These are phyloP conservation scores for Camellia lanceoleosa DNA, from an alignment of 148 eudicot genomes.

Conservation along the genomic window DNA sequence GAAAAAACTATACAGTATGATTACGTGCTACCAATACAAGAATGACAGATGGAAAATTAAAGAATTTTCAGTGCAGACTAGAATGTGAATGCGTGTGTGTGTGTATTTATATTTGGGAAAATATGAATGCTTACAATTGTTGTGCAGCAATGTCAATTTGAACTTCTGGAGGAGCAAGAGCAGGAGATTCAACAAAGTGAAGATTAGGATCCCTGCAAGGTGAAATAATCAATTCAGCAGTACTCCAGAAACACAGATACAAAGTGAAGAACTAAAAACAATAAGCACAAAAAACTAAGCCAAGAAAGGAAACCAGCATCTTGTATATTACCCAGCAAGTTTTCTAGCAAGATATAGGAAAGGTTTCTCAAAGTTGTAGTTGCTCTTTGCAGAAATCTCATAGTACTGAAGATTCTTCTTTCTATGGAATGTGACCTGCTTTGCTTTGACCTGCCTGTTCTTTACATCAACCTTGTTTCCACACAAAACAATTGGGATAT, in stretches of 20 bases:
- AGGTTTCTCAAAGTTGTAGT: slow-evolving; percentile 17
- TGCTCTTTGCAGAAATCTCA: slow-evolving; percentile 36
- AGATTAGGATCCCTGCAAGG: slow-evolving; percentile 21
- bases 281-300: too few species aligned
- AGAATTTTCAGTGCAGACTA: background rate
- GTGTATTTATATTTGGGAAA: background rate
- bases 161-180: slow-evolving; percentile 20
- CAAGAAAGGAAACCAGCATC: too few species aligned
- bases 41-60: background rate
- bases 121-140: slow-evolving; percentile 2
- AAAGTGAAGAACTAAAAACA: background rate
- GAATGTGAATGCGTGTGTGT: background rate
- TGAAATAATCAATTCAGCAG: background rate
- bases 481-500: slow-evolving; percentile 31
- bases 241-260: background rate
- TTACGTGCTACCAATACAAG: background rate
- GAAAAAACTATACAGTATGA: background rate
- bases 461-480: slow-evolving; percentile 22
- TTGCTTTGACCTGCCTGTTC: too few species aligned
- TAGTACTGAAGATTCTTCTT: slow-evolving; percentile 34
- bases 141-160: slow-evolving; percentile 26
- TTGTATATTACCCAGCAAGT: slow-evolving; percentile 22
- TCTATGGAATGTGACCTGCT: slow-evolving; percentile 26
- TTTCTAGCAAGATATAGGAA: slow-evolving; percentile 26
- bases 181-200: slow-evolving; percentile 26